Percentiles rank a stretch among this genome's conserved stretches.
Conservation (phyloP, 768 basidiomycete genomes). For the Serendipita sp. region DNA sequence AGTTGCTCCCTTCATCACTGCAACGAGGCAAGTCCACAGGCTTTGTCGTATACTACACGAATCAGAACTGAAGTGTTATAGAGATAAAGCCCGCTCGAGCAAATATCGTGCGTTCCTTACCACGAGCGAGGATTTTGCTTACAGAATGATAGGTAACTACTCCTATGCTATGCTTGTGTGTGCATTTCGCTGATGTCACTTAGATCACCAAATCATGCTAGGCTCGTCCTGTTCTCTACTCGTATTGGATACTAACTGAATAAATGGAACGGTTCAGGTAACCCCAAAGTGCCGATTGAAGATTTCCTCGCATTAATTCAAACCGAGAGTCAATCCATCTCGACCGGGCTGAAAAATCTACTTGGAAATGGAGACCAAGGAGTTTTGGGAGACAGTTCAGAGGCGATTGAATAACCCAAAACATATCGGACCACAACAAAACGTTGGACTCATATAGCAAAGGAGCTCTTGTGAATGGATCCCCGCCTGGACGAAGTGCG, state of each 20-base stretch:
- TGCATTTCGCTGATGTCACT: slow-evolving; percentile 7
- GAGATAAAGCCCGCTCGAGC: background rate
- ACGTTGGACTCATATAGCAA: too few species aligned
- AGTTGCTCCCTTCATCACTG: slow-evolving; percentile 46
- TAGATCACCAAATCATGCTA: slow-evolving; percentile 39
- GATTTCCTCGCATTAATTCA: slow-evolving; percentile 56
- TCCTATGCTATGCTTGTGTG: slow-evolving; percentile 8
- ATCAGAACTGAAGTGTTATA: background rate
- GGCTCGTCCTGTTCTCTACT: slow-evolving; percentile 24
- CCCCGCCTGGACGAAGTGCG: too few species aligned
- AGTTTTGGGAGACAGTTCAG: too few species aligned
- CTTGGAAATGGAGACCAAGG: background rate
- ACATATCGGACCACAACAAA: too few species aligned
- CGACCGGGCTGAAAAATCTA: background rate
- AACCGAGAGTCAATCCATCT: slow-evolving; percentile 48
- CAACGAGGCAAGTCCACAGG: slow-evolving; percentile 33
- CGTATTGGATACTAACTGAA: too few species aligned
- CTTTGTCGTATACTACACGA: too few species aligned
- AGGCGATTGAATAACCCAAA: too few species aligned
- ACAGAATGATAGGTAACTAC: slow-evolving; percentile 52
- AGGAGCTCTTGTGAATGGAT: too few species aligned
- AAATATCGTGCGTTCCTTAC: slow-evolving; percentile 60
- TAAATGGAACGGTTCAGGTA: too few species aligned
- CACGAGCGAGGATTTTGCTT: slow-evolving; percentile 68
- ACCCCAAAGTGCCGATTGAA: slow-evolving; percentile 27